Percentiles rank a stretch among this genome's conserved stretches.
Conservation (phyloP, 2,329 filamentous ascomycete genomes). For the Thelonectria olida region DNA sequence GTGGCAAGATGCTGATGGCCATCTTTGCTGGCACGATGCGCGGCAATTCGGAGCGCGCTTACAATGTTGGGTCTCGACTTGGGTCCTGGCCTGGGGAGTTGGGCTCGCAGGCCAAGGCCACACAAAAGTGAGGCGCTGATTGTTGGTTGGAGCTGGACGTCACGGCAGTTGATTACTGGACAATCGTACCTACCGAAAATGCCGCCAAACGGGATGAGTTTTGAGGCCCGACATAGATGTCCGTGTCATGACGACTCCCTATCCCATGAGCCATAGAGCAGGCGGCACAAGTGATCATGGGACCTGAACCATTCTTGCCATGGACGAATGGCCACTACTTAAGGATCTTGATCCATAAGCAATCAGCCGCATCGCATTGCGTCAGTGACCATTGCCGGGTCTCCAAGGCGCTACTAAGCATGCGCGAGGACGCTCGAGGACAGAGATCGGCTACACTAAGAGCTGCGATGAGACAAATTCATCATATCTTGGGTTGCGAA, state of each 20-base stretch:
- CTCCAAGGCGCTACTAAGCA: constrained; percentile 37
- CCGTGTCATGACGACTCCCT: constrained; percentile 4
- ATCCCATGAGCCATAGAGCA: not conserved
- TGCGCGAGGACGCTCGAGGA: constrained; percentile 25
- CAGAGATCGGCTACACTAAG: constrained; percentile 36
- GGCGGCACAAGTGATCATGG: constrained; percentile 18
- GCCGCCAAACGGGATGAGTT: constrained; percentile 13
- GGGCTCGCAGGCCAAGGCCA: constrained; percentile 13
- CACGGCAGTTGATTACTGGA: constrained; percentile 10
- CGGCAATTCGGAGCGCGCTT: constrained; percentile 18
- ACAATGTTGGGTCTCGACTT: constrained; percentile 3
- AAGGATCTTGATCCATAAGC: constrained; percentile 15
- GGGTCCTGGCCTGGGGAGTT: too few relatives aligned
- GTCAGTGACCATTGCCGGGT: constrained; percentile 36
- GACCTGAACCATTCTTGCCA: constrained; percentile 9
- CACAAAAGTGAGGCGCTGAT: constrained; percentile 30
- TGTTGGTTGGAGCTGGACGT: constrained; percentile 13
- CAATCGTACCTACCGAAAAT: constrained; percentile 1
- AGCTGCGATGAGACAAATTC: constrained; percentile 23
- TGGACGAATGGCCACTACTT: constrained; percentile 16
- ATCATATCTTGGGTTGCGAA: constrained; percentile 18
- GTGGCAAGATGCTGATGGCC: constrained; percentile 19
- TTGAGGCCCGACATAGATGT: constrained; percentile 32
- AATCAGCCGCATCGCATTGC: constrained; percentile 33
- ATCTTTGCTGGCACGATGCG: constrained; percentile 17